Base-by-base conservation (phyloP, 306 rosid genomes). In the Gastrolobium bilobum region DNA sequence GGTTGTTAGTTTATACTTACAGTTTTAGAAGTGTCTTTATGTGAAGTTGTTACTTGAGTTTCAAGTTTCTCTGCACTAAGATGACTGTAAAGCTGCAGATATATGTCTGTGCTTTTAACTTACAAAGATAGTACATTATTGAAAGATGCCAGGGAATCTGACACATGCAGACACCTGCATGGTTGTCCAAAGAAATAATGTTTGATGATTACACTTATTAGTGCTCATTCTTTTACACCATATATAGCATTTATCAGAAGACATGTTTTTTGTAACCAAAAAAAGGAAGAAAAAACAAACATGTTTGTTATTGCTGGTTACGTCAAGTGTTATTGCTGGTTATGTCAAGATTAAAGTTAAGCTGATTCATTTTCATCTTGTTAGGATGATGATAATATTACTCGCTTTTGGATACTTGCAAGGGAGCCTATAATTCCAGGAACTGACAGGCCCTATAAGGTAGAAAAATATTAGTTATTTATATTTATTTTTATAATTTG, bases 381-480 rank as follows among this genome's bases (percentile, higher is more conserved):
- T 52, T 85, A 92, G 97, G 84, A 87, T 13, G 84, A 85, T 2
- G 79, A 81, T n/a, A 88, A 90, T 75, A 77, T 92, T 53, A 86
- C 91, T 58, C 94, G 95, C 68, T 92, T 90, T 71, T 67, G 87
- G 65, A 84, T 92, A 43, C 89, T 92, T 10, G 93, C 83, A 9
- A 86, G 97, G 86, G 97, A 92, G 64, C 93, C 93, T 10, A 72
- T 86, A 38, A 86, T 90, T 71, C 89, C 97, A n/a, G 86, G 91
- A 82, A 79, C 71, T 33, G 84, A 79, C 75, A 42, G 63, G 71
- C 75, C 67, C 35, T 85, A 76, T 68, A 92, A 88, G 91, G 97
- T 92, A 11, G 1, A 61, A 2, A 4, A 30, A 11, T 2, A 2
- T 26, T 64, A 5, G 30, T 50, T 46, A 30, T 53, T 52, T 52